phyloP scores from a whole-genome alignment of 108 stramenopile species.

The Nannochloropsis salina region DNA sequence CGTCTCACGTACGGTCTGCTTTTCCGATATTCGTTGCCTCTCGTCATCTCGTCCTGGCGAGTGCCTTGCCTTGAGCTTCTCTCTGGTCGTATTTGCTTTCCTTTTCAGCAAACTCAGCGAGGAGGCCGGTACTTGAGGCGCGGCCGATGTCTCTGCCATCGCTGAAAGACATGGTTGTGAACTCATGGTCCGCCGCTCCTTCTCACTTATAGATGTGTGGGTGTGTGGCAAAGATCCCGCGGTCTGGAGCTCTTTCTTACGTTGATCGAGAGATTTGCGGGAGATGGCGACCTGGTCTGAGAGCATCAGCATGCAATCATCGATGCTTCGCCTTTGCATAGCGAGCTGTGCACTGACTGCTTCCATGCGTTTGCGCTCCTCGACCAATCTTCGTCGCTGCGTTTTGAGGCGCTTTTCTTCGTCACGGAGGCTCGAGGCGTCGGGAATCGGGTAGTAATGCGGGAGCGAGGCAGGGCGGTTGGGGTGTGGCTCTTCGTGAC shows the following conservation, averaged over 20 bases:
- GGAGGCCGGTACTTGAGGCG: neutral
- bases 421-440: neutral
- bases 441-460: neutral
- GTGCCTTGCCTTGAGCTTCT: no score
- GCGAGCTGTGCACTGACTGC: constrained; percentile 9
- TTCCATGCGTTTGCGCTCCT: constrained; percentile 9
- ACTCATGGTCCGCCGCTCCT: neutral
- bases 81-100: neutral
- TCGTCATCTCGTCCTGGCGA: no score
- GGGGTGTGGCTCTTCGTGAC: neutral
- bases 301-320: neutral
- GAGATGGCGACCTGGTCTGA: neutral
- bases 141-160: neutral
- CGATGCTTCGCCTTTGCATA: neutral
- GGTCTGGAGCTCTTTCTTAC: constrained; percentile 8
- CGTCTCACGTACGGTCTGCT: no score
- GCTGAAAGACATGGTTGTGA: neutral
- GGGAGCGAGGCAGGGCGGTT: neutral
- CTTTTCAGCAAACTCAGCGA: neutral
- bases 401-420: constrained; percentile 13
- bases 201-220: no score
- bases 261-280: neutral
- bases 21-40: no score
- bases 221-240: no score
- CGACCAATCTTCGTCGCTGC: constrained; percentile 2